Evolutionary conservation across 2,329 filamentous ascomycete species (phyloP).

Genomic region (Tolypocladium sp.): DNA sequence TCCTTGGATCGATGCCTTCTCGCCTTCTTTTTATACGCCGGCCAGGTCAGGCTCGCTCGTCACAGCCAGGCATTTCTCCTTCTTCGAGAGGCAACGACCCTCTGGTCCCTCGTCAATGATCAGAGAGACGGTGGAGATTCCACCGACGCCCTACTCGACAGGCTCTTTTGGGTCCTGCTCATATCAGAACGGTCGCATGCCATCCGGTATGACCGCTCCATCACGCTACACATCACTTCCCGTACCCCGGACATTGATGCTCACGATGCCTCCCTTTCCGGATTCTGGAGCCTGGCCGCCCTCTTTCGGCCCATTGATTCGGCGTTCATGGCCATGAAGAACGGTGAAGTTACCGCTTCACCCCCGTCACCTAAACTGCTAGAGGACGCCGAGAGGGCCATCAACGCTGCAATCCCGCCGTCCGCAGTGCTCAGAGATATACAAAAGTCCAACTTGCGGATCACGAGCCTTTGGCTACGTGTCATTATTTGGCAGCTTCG

Average conservation of each 20-base stretch:
- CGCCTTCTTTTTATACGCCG: conserved; percentile 35
- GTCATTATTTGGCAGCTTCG: conserved; percentile 36
- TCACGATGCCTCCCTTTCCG: conserved; percentile 19
- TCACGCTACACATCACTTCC: conserved; percentile 31
- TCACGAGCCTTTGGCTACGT: conserved; percentile 36
- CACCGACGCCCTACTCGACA: conserved; percentile 17
- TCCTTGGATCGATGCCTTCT: conserved; percentile 29
- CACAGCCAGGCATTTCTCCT: conserved; percentile 34
- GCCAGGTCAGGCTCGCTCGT: conserved; percentile 30
- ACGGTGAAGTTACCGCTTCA: conserved; percentile 23
- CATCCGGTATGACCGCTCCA: conserved; percentile 33
- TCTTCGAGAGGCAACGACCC: conserved; percentile 31
- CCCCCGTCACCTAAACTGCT: conserved; percentile 21
- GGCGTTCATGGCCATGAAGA: conserved; percentile 29
- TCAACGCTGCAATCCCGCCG: conserved; percentile 26
- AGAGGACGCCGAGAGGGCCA: conserved; percentile 23
- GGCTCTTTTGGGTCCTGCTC: conserved; percentile 34
- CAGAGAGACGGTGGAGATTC: conserved; percentile 14
- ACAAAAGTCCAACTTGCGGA: conserved; percentile 32
- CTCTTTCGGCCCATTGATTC: conserved; percentile 33
- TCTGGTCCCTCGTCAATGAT: conserved; percentile 24
- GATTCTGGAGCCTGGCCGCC: conserved; percentile 29
- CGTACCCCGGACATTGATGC: conserved; percentile 22
- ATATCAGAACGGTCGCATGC: conserved; percentile 34
- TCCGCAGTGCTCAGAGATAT: conserved; percentile 26